A percentile compares a stretch with the other conserved stretches of the same genome.
Conservation (phyloP, 352 stramenopile genomes). For the Phytophthora cactorum region DNA sequence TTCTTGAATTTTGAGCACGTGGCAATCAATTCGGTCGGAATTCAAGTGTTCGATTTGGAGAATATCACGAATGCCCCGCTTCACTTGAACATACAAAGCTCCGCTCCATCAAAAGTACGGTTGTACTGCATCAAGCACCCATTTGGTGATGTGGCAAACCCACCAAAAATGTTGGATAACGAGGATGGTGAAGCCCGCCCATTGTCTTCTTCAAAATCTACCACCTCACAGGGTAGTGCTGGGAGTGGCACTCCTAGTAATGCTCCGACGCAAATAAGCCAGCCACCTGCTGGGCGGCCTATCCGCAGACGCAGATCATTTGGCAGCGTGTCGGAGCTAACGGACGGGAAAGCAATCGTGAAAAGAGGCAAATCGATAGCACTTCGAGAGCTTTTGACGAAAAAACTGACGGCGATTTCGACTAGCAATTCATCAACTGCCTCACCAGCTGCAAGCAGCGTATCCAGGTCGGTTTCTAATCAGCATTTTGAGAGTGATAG, state of each 20-base stretch:
- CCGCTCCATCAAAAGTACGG: conserved; percentile 69
- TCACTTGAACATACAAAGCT: conserved; percentile 81
- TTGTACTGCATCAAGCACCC: conserved; percentile 74
- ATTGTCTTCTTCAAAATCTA: conserved; percentile 27
- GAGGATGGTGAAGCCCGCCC: conserved; percentile 16
- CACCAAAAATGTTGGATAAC: conserved; percentile 24
- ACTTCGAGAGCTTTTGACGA: conserved; percentile 65
- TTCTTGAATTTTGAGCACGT: conserved; percentile 91
- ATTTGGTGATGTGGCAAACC: conserved; percentile 37
- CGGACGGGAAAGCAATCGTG: conserved; percentile 30
- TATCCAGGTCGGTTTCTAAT: conserved; percentile 30
- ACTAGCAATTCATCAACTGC: conserved; percentile 13
- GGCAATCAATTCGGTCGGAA: conserved; percentile 81
- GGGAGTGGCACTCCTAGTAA: conserved; percentile 30
- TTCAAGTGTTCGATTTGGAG: conserved; percentile 90
- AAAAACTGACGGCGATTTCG: conserved; percentile 47
- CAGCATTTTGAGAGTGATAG: conserved; percentile 36
- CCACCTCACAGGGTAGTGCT: conserved; percentile 32
- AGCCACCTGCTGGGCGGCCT: conserved; percentile 35
- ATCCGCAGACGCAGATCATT: conserved; percentile 78
- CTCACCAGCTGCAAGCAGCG: conserved; percentile 12
- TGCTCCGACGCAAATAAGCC: conserved; percentile 27
- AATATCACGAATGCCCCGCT: conserved; percentile 89
- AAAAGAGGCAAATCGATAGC: conserved; percentile 54
- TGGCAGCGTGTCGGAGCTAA: conserved; percentile 69